These are phyloP conservation scores for Chalaropsis ovoidea DNA, from an alignment of 2,329 filamentous ascomycete genomes.

Conservation along the genomic window DNA sequence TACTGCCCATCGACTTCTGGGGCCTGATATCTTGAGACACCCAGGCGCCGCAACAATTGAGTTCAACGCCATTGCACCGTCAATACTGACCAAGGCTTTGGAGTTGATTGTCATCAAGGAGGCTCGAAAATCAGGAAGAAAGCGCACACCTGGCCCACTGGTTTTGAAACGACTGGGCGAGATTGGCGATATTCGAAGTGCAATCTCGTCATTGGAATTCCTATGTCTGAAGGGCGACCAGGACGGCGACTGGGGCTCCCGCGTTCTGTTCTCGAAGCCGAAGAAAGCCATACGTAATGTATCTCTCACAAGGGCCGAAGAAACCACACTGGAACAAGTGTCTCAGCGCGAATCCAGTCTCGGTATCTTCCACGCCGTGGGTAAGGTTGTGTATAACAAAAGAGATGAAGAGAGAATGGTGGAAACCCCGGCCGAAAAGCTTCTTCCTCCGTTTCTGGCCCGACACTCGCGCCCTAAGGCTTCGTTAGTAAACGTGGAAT, in stretches of 20 bases:
- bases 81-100: conserved; percentile 73
- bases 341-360: conserved; percentile 81
- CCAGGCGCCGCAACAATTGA: conserved; percentile 70
- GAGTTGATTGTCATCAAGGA: conserved; percentile 78
- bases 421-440: conserved; percentile 36
- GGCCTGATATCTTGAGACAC: conserved; percentile 74
- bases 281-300: conserved; percentile 53
- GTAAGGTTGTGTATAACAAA: conserved; percentile 95
- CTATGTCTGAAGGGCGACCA: conserved; percentile 69
- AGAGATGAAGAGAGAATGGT: conserved; percentile 34
- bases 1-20: conserved; percentile 80
- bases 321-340: conserved; percentile 67
- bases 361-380: conserved; percentile 91
- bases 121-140: conserved; percentile 63
- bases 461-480: conserved; percentile 49
- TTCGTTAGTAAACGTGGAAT: conserved; percentile 59
- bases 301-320: conserved; percentile 62
- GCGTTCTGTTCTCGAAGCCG: conserved; percentile 57
- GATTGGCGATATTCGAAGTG: conserved; percentile 83
- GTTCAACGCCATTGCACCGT: conserved; percentile 86
- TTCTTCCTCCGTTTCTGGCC: conserved; percentile 54
- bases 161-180: conserved; percentile 73
- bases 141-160: conserved; percentile 63
- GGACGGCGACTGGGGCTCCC: conserved; percentile 59
- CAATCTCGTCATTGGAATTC: conserved; percentile 86